These are phyloP conservation scores for Blastobotrys terrestris DNA, from an alignment of 805 yeast species.

Conservation along the genomic window DNA sequence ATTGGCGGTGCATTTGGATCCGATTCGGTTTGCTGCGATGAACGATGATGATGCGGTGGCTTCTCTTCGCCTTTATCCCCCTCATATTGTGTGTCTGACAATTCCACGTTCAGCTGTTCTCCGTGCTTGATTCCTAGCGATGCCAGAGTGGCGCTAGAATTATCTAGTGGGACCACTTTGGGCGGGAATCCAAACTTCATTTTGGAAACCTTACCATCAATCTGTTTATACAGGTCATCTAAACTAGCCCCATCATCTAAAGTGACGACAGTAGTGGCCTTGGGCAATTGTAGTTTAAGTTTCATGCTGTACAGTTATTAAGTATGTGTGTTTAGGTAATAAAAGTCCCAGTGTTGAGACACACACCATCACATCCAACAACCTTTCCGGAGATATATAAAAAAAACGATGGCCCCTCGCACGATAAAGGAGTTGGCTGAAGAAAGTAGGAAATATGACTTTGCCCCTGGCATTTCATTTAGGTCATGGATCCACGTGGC, in stretches of 20 bases:
- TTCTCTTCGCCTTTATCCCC: neutral
- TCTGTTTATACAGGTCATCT: constrained; percentile 27
- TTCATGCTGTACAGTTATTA: constrained; percentile 15
- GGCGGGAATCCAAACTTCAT: constrained; percentile 62
- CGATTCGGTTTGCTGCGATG: neutral
- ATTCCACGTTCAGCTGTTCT: constrained; percentile 46
- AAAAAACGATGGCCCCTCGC: constrained; percentile 15
- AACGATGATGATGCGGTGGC: neutral
- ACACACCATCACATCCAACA: neutral
- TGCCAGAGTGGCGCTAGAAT: constrained; percentile 22
- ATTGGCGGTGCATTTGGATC: neutral
- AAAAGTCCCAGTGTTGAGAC: neutral
- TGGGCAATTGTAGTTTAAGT: constrained; percentile 32
- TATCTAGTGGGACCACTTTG: constrained; percentile 33
- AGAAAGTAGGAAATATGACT: constrained; percentile 51
- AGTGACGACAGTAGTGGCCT: constrained; percentile 30
- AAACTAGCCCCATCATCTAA: constrained; percentile 36
- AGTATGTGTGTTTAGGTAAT: neutral
- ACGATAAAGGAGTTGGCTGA: constrained; percentile 31
- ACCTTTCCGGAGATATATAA: neutral
- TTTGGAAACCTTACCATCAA: constrained; percentile 15
- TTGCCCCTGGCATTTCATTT: constrained; percentile 44
- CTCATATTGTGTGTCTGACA: neutral
- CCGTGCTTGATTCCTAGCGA: constrained; percentile 46
- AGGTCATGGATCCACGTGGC: constrained; percentile 52